These are phyloP conservation scores for Lactarius trivialis DNA, from an alignment of 768 basidiomycete species.

Conservation along the genomic window DNA sequence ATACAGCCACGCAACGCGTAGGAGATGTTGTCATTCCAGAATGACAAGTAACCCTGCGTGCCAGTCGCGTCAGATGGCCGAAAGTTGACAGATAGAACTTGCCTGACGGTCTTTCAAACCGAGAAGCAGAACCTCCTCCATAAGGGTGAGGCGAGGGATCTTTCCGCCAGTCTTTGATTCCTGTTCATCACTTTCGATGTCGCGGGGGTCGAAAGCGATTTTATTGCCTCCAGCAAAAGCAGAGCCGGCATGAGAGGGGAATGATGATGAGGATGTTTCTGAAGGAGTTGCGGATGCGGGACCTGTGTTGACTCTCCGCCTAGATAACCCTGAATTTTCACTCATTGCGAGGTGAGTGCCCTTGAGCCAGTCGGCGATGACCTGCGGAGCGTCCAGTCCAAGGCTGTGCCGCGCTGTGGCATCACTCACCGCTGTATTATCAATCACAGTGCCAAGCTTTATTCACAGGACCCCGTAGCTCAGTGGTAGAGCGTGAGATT, in stretches of 20 bases:
- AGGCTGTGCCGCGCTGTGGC: background rate
- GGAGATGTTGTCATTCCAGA: conserved; percentile 99
- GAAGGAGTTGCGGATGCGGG: conserved; percentile 34
- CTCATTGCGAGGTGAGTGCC: conserved; percentile 7
- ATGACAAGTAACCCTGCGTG: conserved; percentile 82
- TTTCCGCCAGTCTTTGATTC: conserved; percentile 60
- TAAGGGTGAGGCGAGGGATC: conserved; percentile 82
- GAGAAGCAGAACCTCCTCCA: conserved; percentile 93
- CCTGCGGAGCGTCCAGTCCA: background rate
- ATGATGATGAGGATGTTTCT: conserved; percentile 31
- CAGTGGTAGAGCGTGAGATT: conserved; percentile 26
- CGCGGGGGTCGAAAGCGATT: conserved; percentile 91
- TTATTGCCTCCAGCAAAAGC: conserved; percentile 83
- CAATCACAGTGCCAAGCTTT: background rate
- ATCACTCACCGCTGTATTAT: background rate
- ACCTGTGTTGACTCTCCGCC: conserved; percentile 45
- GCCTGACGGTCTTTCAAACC: conserved; percentile 98
- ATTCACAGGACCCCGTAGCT: conserved; percentile 18
- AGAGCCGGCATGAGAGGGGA: conserved; percentile 54
- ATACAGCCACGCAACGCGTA: conserved; percentile 99
- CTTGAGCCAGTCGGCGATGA: background rate
- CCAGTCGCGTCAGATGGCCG: conserved; percentile 4
- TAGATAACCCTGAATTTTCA: conserved; percentile 40
- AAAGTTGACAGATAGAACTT: conserved; percentile 24
- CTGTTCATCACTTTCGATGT: conserved; percentile 67